Evolutionary conservation across 352 stramenopile genomes (phyloP).

Genomic region (Salisapilia sapeloensis): DNA sequence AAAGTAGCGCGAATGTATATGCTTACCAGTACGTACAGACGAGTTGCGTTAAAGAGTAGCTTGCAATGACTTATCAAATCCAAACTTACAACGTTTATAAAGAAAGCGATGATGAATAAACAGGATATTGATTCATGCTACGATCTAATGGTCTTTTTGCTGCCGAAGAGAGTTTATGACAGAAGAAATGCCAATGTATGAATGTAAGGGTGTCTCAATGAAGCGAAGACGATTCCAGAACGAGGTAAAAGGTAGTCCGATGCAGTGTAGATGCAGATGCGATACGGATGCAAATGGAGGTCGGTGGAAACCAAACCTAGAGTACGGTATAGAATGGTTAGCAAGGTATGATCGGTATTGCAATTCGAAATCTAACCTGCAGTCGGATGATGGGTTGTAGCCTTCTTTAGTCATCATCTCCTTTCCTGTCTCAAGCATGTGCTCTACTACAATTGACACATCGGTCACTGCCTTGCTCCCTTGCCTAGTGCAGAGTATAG

Average conservation of each 20-base stretch:
- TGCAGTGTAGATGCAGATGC: conserved; percentile 60
- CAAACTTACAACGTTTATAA: too few relatives aligned
- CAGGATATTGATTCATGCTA: too few relatives aligned
- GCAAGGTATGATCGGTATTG: conserved; percentile 7
- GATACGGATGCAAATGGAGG: conserved; percentile 48
- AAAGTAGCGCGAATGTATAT: too few relatives aligned
- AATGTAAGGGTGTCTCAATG: conserved; percentile 27
- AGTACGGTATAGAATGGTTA: not conserved
- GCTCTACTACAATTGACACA: conserved; percentile 11
- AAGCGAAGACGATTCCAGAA: conserved; percentile 46
- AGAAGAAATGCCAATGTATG: too few relatives aligned
- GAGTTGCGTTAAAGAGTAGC: too few relatives aligned
- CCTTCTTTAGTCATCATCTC: conserved; percentile 24
- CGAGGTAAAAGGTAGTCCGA: conserved; percentile 40
- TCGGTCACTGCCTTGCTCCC: not conserved
- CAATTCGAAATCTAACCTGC: conserved; percentile 6
- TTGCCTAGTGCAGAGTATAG: not conserved
- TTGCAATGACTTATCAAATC: too few relatives aligned
- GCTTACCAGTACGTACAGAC: too few relatives aligned
- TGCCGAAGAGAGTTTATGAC: too few relatives aligned
- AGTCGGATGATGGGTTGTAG: conserved; percentile 7
- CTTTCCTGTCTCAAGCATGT: conserved; percentile 39
- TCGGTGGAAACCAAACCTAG: conserved; percentile 53
- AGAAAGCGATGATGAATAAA: too few relatives aligned
- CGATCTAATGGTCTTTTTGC: too few relatives aligned